A percentile compares a stretch with the other conserved stretches of the same genome.
Evolutionary conservation across 306 rosid species (phyloP).

Genomic region (Acacia acuminata): DNA sequence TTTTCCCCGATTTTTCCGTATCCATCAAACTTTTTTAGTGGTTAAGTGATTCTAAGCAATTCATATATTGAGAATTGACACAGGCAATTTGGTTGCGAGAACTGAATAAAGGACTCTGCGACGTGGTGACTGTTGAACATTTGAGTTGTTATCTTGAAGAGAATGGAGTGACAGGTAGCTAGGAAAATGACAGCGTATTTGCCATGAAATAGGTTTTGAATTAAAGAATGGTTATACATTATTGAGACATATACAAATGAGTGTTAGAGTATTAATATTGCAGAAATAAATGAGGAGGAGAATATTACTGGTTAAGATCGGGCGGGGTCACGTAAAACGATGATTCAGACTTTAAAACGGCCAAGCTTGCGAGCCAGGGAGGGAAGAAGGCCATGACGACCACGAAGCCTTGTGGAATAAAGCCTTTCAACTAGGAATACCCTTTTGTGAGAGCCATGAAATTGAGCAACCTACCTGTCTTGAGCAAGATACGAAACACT

Average conservation of each 20-base stretch:
- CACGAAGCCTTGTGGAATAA: constrained; percentile 35
- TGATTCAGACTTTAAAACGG: constrained; percentile 38
- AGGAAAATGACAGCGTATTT: neutral
- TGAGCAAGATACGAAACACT: neutral
- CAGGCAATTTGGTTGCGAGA: neutral
- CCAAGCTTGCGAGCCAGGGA: constrained; percentile 32
- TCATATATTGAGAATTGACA: too few species aligned
- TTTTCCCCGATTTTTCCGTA: too few species aligned
- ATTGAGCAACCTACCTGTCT: neutral
- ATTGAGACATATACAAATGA: neutral
- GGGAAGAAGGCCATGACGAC: constrained; percentile 18
- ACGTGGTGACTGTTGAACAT: neutral
- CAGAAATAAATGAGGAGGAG: neutral
- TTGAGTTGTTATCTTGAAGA: too few species aligned
- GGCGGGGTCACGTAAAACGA: constrained; percentile 2
- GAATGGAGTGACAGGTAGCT: too few species aligned
- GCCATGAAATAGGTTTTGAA: neutral
- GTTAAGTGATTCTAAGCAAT: too few species aligned
- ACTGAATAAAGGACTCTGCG: neutral
- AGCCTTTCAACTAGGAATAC: constrained; percentile 17
- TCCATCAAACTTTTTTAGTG: too few species aligned
- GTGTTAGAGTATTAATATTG: neutral
- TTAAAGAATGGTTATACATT: neutral
- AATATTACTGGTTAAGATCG: neutral
- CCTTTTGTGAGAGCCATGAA: neutral